These are phyloP conservation scores for Raddia guianensis DNA, from an alignment of 176 grass and related monocot genomes.

Conservation along the genomic window DNA sequence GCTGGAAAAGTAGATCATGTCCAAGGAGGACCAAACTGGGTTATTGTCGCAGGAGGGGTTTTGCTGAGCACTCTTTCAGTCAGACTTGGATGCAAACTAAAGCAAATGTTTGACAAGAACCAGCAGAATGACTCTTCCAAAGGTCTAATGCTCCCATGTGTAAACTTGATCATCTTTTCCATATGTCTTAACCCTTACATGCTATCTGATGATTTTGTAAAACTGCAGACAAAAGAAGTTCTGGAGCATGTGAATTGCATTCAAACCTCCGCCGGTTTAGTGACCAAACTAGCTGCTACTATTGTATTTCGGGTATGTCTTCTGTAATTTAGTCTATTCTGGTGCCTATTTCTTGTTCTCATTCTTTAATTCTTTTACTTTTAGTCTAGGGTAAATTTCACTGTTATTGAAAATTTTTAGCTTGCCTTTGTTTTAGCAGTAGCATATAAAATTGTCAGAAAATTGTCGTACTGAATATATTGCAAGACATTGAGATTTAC, in stretches of 20 bases:
- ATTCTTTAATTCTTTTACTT: neutral
- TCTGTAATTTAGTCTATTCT: conserved; percentile 21
- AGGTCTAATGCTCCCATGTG: conserved; percentile 54
- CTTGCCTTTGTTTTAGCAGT: neutral
- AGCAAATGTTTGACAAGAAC: conserved; percentile 68
- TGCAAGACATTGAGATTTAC: too few species aligned
- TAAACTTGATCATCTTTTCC: conserved; percentile 10
- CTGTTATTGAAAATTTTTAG: neutral
- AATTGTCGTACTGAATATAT: neutral
- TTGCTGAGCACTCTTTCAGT: conserved; percentile 83
- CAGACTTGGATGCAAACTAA: conserved; percentile 84
- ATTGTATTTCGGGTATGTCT: conserved; percentile 66
- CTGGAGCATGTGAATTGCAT: conserved; percentile 58
- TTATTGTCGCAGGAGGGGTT: conserved; percentile 79
- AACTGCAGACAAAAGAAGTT: conserved; percentile 59
- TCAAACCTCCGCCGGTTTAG: conserved; percentile 62
- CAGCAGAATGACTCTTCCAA: conserved; percentile 53
- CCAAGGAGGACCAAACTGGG: conserved; percentile 88
- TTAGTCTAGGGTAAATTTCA: neutral
- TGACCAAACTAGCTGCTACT: conserved; percentile 61
- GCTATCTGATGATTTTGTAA: conserved; percentile 27
- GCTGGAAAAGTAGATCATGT: conserved; percentile 48
- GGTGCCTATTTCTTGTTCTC: conserved; percentile 5
- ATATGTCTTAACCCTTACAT: conserved; percentile 24
- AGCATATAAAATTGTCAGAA: conserved; percentile 19